Evolutionary conservation across 148 eudicot species (phyloP), one percentile per base, ranked within the genome.

Genomic region (Pouteria glomerata): DNA sequence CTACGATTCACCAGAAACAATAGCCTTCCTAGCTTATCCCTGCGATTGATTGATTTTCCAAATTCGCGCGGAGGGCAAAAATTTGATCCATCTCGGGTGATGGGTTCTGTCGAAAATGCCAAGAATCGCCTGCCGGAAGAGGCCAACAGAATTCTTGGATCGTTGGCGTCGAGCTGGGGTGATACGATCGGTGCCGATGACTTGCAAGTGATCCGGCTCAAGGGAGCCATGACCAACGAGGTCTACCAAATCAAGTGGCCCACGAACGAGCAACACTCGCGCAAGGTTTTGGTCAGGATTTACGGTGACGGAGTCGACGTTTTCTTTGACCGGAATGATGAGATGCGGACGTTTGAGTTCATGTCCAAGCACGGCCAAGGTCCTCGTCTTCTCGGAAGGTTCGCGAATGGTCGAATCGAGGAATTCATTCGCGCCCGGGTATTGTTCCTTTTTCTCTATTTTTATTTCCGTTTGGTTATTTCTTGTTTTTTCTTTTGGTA

Each of bases 181-280:
- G 85, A 88, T 75, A 77, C 83, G 5, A 42, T 75, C 34, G 90
- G 84, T 61, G 63, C 83, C n/a, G 74, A 82, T 62, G 85, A 79
- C 3, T 70, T 87, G 53, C 89, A 93, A 69, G 89, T 93, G 74
- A 71, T 93, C 35, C 87, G 71, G 5, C 76, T 93, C 12, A 90
- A 88, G 74, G 98, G 98, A 4, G 98, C 98, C 15, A 90, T 93
- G 98, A 93, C 98, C 6, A 93, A 93, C 80, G 85, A 85, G 80
- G 96, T 90, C 4, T 93, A 86, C 69, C 94, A 93, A 69, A 90
- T 93, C 74, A 90, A 88, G 71, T 93, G 98, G 98, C 86, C 88
- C 18, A 81, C 83, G n/a, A 81, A 77, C 15, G 67, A 47, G 1
- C 37, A 79, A 50, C 78, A 65, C 27, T 84, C 96, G 7, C 74